phyloP scores from a whole-genome alignment of 306 rosid genomes.

The Oemleria cerasiformis region DNA sequence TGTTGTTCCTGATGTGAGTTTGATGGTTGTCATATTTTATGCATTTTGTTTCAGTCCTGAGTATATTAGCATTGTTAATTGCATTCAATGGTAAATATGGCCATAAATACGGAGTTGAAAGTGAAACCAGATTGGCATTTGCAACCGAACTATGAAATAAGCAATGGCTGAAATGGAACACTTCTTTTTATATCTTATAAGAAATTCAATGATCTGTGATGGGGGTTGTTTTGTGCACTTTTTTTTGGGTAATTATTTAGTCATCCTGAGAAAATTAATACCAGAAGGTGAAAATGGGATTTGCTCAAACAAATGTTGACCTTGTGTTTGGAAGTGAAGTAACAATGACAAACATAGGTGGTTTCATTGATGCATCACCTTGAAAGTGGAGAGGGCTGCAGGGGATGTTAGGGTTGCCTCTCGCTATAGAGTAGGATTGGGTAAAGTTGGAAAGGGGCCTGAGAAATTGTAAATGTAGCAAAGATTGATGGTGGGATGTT shows the following conservation, averaged over 20 bases:
- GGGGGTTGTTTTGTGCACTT: neutral
- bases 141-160: constrained; percentile 15
- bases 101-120: neutral
- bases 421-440: neutral
- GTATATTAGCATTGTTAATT: neutral
- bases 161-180: neutral
- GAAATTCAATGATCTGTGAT: neutral
- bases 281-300: neutral
- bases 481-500: constrained; percentile 2
- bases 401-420: neutral
- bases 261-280: neutral
- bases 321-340: neutral
- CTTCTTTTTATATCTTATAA: neutral
- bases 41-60: neutral
- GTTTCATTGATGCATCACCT: neutral
- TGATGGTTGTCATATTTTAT: neutral
- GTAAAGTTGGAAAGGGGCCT: constrained; percentile 3
- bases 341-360: neutral
- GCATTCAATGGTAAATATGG: neutral
- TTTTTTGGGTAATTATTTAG: neutral
- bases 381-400: neutral
- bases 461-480: neutral
- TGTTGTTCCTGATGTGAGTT: constrained; percentile 92
- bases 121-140: neutral
- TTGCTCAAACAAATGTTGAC: neutral